phyloP scores from a whole-genome alignment of 495 filamentous ascomycete genomes.

The Ramalina intermedia region DNA sequence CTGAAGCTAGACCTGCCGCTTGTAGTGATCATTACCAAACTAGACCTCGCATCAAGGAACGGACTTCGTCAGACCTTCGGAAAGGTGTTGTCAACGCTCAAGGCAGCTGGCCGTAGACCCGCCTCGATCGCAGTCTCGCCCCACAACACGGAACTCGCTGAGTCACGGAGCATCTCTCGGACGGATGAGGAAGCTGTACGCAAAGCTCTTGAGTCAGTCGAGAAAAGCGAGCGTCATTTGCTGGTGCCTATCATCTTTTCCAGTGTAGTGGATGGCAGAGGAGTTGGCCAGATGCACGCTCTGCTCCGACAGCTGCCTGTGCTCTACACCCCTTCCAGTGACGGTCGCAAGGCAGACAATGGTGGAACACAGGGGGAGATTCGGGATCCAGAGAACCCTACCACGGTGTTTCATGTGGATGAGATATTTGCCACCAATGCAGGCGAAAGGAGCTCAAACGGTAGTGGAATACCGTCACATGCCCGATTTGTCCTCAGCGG shows the following conservation, averaged over 20 bases:
- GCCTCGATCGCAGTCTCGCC: conserved; percentile 42
- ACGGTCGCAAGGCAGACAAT: neutral
- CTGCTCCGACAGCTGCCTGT: conserved; percentile 66
- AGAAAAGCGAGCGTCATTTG: conserved; percentile 30
- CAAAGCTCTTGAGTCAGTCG: conserved; percentile 28
- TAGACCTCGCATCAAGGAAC: conserved; percentile 66
- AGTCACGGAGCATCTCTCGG: conserved; percentile 26
- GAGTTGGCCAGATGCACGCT: conserved; percentile 68
- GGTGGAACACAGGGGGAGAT: neutral
- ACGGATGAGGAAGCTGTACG: conserved; percentile 37
- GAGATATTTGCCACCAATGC: conserved; percentile 50
- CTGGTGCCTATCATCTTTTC: conserved; percentile 78
- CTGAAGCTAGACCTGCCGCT: conserved; percentile 61
- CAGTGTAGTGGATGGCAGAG: conserved; percentile 72
- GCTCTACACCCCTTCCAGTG: conserved; percentile 16
- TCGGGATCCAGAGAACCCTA: conserved; percentile 30
- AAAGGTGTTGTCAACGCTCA: conserved; percentile 62
- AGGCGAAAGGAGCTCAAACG: conserved; percentile 24
- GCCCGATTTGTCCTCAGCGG: conserved; percentile 57
- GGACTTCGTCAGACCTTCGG: conserved; percentile 53
- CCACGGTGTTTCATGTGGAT: conserved; percentile 71
- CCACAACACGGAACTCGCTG: conserved; percentile 12
- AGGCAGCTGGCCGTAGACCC: conserved; percentile 58
- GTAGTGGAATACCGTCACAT: conserved; percentile 32
- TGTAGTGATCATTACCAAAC: conserved; percentile 74